Evolutionary conservation across 805 yeast species (phyloP), one percentile per base, ranked within the genome.

Genomic region (Saturnispora halmiae): DNA sequence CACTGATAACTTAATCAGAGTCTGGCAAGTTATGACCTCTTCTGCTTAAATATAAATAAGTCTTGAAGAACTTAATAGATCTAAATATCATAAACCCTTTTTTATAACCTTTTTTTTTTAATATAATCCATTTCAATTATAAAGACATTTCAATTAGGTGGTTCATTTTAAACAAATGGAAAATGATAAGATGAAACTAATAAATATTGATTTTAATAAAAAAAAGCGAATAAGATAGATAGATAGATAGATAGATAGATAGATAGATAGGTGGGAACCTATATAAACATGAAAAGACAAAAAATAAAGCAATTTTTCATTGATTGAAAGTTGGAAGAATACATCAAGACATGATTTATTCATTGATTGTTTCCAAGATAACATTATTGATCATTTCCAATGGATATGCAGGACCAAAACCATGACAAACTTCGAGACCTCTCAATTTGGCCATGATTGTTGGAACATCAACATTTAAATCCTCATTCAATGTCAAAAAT

Each of bases 1-100:
- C 96, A 88, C 96, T 65, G 99, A 92, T 75, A 85, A 85, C 79
- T 79, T 83, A 68, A 90, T 92, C 79, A 90, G 99, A 77, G 99
- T 92, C 72, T 92, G 98, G 98, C 97, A 92, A 82, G 96, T 92
- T 63, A 92, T 92, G 97, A 85, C 94, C 73, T 72, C 80, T 53
- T 60, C 63, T 20, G 45, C 46, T 51, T 64, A 62, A 58, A 46
- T 54, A 41, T 22, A 22, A 10, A 7, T 22, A 10, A 22, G 26
- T 22, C 9, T 22, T 40, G 39, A 34, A 33, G 31, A 34, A 13
- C 8, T 16, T 20, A 11, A 21, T 30, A 28, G 36, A n/a, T n/a
- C n/a, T n/a, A n/a, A n/a, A n/a, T n/a, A n/a, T n/a, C n/a, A n/a
- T n/a, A n/a, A n/a, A n/a, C n/a, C 24, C 22, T 33, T 37, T 37